Evolutionary conservation across 768 basidiomycete species (phyloP).

Genomic region (Leccinum aurantiacum): DNA sequence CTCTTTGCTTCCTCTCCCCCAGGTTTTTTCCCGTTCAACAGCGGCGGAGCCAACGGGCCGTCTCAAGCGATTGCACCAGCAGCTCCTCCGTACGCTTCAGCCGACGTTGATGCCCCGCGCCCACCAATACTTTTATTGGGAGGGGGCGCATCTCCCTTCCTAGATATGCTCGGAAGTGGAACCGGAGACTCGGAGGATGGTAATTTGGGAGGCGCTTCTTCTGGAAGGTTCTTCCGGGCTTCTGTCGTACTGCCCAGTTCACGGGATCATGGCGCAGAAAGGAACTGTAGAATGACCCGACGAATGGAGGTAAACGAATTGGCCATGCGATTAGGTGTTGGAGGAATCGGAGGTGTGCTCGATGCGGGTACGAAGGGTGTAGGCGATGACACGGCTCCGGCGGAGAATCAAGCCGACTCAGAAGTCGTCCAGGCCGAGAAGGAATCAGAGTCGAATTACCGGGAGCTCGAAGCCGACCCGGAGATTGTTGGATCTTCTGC

Average conservation of each 20-base stretch:
- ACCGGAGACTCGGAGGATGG: slow-evolving; percentile 20
- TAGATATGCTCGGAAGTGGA: slow-evolving; percentile 27
- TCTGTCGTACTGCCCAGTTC: slow-evolving; percentile 65
- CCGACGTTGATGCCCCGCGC: slow-evolving; percentile 27
- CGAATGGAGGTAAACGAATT: slow-evolving; percentile 79
- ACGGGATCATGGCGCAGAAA: slow-evolving; percentile 57
- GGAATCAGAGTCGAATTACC: slow-evolving; percentile 2
- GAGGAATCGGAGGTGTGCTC: slow-evolving; percentile 67
- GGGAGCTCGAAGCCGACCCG: slow-evolving; percentile 19
- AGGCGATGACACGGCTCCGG: background rate
- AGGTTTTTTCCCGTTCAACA: slow-evolving; percentile 8
- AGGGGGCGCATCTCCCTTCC: slow-evolving; percentile 19
- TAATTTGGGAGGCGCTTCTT: slow-evolving; percentile 9
- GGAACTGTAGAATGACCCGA: slow-evolving; percentile 54
- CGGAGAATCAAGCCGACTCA: slow-evolving; percentile 4
- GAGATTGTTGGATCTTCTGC: slow-evolving; percentile 17
- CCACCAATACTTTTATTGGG: slow-evolving; percentile 27
- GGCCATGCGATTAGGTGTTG: slow-evolving; percentile 81
- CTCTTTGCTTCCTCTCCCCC: slow-evolving; percentile 38
- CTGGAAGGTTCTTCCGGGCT: slow-evolving; percentile 59
- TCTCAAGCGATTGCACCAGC: slow-evolving; percentile 25
- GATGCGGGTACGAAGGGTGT: slow-evolving; percentile 30
- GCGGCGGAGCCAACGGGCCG: background rate
- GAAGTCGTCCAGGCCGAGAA: slow-evolving; percentile 8
- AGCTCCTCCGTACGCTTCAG: slow-evolving; percentile 33